A percentile compares a stretch with the other conserved stretches of the same genome.
Evolutionary conservation across 1,139 yeast genomes (phyloP).

Genomic region (Pichia sp.): DNA sequence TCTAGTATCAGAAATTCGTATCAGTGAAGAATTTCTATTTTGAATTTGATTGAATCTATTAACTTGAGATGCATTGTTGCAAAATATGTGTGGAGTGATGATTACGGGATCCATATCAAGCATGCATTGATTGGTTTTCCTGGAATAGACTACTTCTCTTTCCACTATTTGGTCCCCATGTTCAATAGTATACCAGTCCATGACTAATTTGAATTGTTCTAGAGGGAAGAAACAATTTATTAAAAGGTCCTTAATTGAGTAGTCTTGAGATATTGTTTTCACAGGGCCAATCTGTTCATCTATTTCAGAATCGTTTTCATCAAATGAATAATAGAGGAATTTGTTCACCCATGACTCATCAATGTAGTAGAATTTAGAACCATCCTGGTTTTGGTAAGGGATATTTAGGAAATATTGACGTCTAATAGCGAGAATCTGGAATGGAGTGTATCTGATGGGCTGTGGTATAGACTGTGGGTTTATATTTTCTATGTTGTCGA

Average conservation of each 20-base stretch:
- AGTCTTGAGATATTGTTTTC: conserved; percentile 2
- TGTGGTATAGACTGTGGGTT: background rate
- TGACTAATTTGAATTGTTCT: conserved; percentile 39
- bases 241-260: background rate
- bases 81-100: conserved; percentile 51
- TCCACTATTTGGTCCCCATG: conserved; percentile 43
- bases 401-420: conserved; percentile 6
- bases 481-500: background rate
- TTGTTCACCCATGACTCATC: conserved; percentile 9
- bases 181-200: conserved; percentile 53
- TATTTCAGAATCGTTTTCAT: background rate
- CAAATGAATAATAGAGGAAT: conserved; percentile 9
- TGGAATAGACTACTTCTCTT: conserved; percentile 36
- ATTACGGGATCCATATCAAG: conserved; percentile 55
- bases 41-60: conserved; percentile 22
- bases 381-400: background rate
- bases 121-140: conserved; percentile 34
- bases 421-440: background rate
- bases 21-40: background rate
- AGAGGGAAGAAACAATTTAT: conserved; percentile 3
- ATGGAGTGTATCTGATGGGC: background rate
- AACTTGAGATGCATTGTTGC: conserved; percentile 26
- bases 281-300: conserved; percentile 11
- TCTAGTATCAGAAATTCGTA: conserved; percentile 22
- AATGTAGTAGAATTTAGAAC: conserved; percentile 11